Percentiles rank a stretch among this genome's conserved stretches.
phyloP scores from a whole-genome alignment of 495 filamentous ascomycete genomes.

The Cenococcum geophilum region DNA sequence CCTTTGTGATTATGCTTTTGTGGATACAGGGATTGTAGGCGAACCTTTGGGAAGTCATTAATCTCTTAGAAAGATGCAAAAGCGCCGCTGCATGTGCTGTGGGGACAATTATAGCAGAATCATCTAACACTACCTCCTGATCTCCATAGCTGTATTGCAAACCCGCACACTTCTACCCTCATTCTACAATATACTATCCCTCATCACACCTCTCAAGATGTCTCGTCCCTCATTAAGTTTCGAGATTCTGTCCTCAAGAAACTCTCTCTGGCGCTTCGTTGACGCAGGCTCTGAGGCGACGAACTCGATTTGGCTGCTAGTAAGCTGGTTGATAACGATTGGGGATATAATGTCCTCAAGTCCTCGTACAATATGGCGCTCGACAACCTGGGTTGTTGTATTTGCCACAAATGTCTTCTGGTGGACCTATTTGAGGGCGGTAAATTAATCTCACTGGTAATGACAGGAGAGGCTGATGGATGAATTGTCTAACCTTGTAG shows the following conservation, averaged over 20 bases:
- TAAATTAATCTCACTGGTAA: neutral
- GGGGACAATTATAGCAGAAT: too few species aligned
- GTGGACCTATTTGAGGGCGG: conserved; percentile 29
- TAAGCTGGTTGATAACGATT: conserved; percentile 33
- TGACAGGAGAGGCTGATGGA: neutral
- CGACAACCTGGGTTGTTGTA: conserved; percentile 38
- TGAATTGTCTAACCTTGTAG: conserved; percentile 34
- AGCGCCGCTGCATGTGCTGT: too few species aligned
- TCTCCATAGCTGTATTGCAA: neutral
- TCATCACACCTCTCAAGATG: neutral
- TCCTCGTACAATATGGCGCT: conserved; percentile 37
- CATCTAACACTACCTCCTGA: neutral
- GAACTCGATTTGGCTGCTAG: conserved; percentile 22
- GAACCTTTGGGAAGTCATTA: too few species aligned
- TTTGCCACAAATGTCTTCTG: conserved; percentile 39
- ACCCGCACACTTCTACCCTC: neutral
- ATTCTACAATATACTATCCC: neutral
- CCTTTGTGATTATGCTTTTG: too few species aligned
- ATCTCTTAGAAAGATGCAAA: too few species aligned
- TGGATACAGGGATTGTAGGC: too few species aligned
- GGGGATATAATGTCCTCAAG: conserved; percentile 39
- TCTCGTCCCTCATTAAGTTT: conserved; percentile 31
- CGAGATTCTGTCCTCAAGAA: conserved; percentile 31
- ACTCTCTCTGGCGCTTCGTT: conserved; percentile 27
- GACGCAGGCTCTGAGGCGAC: conserved; percentile 32